Evolutionary conservation across 768 basidiomycete species (phyloP), one percentile per base, ranked within the genome.

Genomic region (Auricularia sp.): DNA sequence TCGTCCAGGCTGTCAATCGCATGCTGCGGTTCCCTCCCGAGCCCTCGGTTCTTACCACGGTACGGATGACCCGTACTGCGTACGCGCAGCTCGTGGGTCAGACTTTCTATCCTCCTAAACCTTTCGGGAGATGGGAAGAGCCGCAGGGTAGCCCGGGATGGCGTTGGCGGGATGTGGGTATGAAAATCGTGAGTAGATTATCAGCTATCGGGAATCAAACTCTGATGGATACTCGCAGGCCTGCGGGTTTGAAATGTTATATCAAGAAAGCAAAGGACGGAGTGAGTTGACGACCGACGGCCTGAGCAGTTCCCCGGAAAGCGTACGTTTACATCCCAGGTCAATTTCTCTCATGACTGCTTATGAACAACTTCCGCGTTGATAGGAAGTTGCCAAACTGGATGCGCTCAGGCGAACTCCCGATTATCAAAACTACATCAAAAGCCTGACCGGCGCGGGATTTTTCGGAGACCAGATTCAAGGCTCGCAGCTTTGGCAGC

Each of bases 221-320:
- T 42, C 39, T 42, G 7, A 42, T 14, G 13, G 8, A 42, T 42
- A 14, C 39, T 42, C 13, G 7, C 71, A 95, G 89, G 87, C 94
- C 2, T 92, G 92, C 67, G 97, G 97, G 1, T 98, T 98, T 67
- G 97, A 99, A 77, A 99, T 98, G 82, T 81, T 97, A 47, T 98
- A 90, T 73, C 87, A 90, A 72, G 94, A 94, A 72, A 88, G 84
- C 65, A 88, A 89, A 74, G 78, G 81, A 59, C 83, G 84, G 51
- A 75, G 67, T 76, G 21, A 77, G 73, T 61, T 68, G 71, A 71
- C 76, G 2, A 67, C 74, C 37, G 81, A 82, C 63, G 75, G 71
- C 45, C 67, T 75, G 4, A 70, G 71, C 21, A 78, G 82, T 58
- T 83, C 82, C n/a, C 87, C 88, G 51, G 58, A 64, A 64, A 7